Evolutionary conservation across 768 basidiomycete species (phyloP).

Genomic region (Dendrothele bispora): DNA sequence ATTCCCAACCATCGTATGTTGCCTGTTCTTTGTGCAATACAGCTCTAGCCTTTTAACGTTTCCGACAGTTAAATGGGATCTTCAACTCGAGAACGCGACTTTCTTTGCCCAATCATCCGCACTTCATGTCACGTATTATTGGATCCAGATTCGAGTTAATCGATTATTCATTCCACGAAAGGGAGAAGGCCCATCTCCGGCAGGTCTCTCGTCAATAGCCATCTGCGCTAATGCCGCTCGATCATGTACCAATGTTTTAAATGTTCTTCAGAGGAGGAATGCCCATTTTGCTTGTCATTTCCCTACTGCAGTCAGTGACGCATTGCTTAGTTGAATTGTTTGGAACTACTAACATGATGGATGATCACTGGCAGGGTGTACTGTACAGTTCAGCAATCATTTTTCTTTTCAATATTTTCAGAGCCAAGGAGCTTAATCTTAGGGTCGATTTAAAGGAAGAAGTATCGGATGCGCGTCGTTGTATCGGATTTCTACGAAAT

Average conservation of each 20-base stretch:
- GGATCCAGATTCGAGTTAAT: constrained; percentile 43
- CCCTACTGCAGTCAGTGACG: not conserved
- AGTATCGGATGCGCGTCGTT: constrained; percentile 52
- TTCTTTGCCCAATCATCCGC: constrained; percentile 49
- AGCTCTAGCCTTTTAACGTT: no score
- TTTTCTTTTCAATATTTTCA: constrained; percentile 49
- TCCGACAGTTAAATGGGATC: constrained; percentile 44
- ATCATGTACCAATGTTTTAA: constrained; percentile 54
- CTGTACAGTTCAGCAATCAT: constrained; percentile 44
- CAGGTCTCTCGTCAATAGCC: constrained; percentile 62
- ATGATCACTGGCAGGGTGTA: not conserved
- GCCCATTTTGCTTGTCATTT: constrained; percentile 12
- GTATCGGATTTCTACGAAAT: constrained; percentile 13
- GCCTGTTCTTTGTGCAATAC: no score
- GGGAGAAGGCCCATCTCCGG: constrained; percentile 9
- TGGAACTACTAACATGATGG: not conserved
- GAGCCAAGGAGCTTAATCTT: constrained; percentile 38
- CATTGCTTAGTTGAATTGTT: not conserved
- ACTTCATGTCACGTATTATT: constrained; percentile 50
- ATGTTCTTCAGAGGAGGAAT: constrained; percentile 35
- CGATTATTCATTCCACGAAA: constrained; percentile 22
- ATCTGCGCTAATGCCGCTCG: constrained; percentile 30
- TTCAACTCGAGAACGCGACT: constrained; percentile 30
- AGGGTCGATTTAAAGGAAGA: constrained; percentile 41
- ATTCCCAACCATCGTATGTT: constrained; percentile 40